These are phyloP conservation scores for Clitopilus passeckerianus DNA, from an alignment of 768 basidiomycete genomes.

Conservation along the genomic window DNA sequence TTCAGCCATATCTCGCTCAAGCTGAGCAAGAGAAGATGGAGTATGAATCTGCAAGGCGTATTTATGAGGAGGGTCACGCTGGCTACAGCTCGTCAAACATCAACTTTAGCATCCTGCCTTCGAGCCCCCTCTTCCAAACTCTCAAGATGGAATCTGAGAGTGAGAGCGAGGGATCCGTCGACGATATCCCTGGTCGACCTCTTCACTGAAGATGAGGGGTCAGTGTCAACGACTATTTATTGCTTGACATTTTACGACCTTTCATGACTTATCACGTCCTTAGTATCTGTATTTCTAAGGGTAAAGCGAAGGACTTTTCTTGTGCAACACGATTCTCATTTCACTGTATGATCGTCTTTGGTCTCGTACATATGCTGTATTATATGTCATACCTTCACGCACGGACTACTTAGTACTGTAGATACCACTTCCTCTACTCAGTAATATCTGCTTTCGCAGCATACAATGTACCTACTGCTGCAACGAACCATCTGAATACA, in stretches of 20 bases:
- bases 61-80: slow-evolving; percentile 82
- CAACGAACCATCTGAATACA: background rate
- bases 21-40: slow-evolving; percentile 95
- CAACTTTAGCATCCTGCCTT: slow-evolving; percentile 78
- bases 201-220: slow-evolving; percentile 24
- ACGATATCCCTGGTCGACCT: slow-evolving; percentile 37
- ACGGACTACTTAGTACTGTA: background rate
- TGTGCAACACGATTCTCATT: background rate
- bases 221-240: slow-evolving; percentile 11
- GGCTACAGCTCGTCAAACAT: slow-evolving; percentile 66
- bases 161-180: slow-evolving; percentile 63
- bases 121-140: slow-evolving; percentile 58
- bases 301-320: background rate
- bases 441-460: background rate
- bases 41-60: slow-evolving; percentile 78
- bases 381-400: background rate
- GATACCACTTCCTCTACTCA: background rate
- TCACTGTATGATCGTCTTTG: slow-evolving; percentile 2
- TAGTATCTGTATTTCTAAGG: background rate
- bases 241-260: slow-evolving; percentile 27
- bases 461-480: slow-evolving; percentile 1
- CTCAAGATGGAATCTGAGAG: slow-evolving; percentile 64
- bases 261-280: background rate
- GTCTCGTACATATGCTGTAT: background rate
- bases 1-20: slow-evolving; percentile 85